A percentile compares a stretch with the other conserved stretches of the same genome.
Conservation (phyloP, 352 stramenopile species). For the Thraustotheca clavata region DNA sequence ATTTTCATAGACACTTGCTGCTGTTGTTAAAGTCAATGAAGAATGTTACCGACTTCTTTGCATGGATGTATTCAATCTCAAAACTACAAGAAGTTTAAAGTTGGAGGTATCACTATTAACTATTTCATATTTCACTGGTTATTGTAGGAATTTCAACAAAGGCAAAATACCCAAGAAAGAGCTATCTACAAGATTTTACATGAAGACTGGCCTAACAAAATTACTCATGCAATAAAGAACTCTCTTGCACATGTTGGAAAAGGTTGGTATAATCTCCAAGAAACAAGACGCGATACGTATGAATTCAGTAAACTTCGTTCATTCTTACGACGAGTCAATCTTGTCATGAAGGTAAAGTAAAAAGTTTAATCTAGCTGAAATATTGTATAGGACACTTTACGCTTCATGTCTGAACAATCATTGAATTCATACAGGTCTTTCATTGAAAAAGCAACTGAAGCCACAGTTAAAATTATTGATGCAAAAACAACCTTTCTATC, state of each 20-base stretch:
- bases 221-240: constrained; percentile 55
- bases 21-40: constrained; percentile 78
- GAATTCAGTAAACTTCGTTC: constrained; percentile 81
- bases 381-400: constrained; percentile 55
- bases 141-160: constrained; percentile 60
- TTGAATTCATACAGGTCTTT: constrained; percentile 66
- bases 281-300: constrained; percentile 77
- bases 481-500: constrained; percentile 58
- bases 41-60: constrained; percentile 75
- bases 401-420: constrained; percentile 62
- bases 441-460: constrained; percentile 42
- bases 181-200: constrained; percentile 66
- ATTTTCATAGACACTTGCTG: constrained; percentile 29
- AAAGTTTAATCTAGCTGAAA: neutral
- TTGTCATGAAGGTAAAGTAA: constrained; percentile 38
- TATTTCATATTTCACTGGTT: neutral
- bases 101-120: constrained; percentile 33
- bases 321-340: constrained; percentile 63
- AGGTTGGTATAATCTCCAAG: constrained; percentile 80
- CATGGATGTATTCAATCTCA: constrained; percentile 73
- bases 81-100: constrained; percentile 61
- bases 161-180: constrained; percentile 63
- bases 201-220: constrained; percentile 72
- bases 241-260: constrained; percentile 71
- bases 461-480: constrained; percentile 62